Base-by-base conservation (phyloP, 768 basidiomycete species). In the Suillus paluster region DNA sequence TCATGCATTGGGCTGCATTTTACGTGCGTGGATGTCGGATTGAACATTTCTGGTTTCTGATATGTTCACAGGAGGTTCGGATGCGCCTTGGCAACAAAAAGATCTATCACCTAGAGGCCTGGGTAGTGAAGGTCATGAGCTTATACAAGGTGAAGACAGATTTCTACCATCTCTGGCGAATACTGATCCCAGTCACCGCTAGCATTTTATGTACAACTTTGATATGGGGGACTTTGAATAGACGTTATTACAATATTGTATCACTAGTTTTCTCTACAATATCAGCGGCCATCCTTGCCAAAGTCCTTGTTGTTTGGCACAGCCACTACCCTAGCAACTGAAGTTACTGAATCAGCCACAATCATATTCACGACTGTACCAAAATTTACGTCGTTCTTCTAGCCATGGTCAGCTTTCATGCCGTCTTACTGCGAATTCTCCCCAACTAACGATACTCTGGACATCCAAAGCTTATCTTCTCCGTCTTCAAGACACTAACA, bases 401-500 rank as follows among this genome's bases (percentile, higher is more conserved):
- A 58, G 58, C 62, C 60, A 74, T 74, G 75, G 73, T 74, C 58
- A 34, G 73, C 30, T 21, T 66, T 10, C 38, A 49, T 49, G 36
- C 27, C 8, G 7, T 53, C 44, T 42, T 1, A 39, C 57, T 11
- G 38, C 60, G 66, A 69, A 73, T 62, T 30, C 17, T 44, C 30
- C 6, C 45, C 33, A 7, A 39, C 38, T 55, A 9, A 55, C 39
- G 9, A 39, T 23, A 9, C 17, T 54, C 34, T 25, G 15, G n/a
- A 19, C 9, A 15, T 33, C 8, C 92, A 14, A 67, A 75, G 95
- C 89, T 97, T 68, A 96, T 94, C 67, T 95, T 94, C 81, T 98
- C 96, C 49, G 96, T 99, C 30, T 99, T 99, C 89, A 99, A 99
- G 80, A 99, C 97, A 10, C 87, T 99, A 36, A 98, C 96, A 11